phyloP scores from a whole-genome alignment of 1,139 yeast genomes.

The Cylindricascospora bacillispora region DNA sequence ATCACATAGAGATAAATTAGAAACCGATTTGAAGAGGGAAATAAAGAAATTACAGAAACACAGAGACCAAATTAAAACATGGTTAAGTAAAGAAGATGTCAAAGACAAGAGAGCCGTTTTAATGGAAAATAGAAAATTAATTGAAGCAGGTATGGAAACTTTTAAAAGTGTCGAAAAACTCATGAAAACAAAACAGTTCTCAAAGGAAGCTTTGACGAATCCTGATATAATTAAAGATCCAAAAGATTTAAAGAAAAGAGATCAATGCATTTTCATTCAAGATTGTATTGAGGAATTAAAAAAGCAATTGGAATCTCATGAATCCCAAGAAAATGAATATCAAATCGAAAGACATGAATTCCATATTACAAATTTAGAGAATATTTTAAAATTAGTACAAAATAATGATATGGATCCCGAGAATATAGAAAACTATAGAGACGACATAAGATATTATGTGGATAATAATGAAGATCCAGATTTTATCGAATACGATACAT shows the following conservation, averaged over 20 bases:
- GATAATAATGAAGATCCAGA: constrained; percentile 95
- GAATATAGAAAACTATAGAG: constrained; percentile 65
- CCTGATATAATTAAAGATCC: constrained; percentile 53
- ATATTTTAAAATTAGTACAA: constrained; percentile 62
- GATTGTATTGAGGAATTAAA: constrained; percentile 72
- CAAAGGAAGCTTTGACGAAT: constrained; percentile 82
- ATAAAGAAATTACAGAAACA: constrained; percentile 89
- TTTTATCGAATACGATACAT: constrained; percentile 88
- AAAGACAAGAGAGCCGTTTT: constrained; percentile 71
- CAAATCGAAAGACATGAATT: constrained; percentile 61
- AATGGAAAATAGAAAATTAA: constrained; percentile 67
- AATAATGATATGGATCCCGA: constrained; percentile 79
- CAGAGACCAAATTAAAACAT: constrained; percentile 90
- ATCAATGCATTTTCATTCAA: constrained; percentile 59
- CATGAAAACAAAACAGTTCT: constrained; percentile 90
- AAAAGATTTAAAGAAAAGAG: constrained; percentile 67
- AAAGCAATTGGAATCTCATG: constrained; percentile 68
- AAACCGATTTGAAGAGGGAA: constrained; percentile 86
- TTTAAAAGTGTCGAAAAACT: constrained; percentile 91
- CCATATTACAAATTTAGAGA: constrained; percentile 71
- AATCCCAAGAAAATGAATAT: constrained; percentile 59
- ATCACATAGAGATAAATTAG: constrained; percentile 89
- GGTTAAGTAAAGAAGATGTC: constrained; percentile 88
- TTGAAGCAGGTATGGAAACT: constrained; percentile 92
- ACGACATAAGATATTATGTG: constrained; percentile 86